Conservation (phyloP, 352 stramenopile species). For the Phytopythium boreale region DNA sequence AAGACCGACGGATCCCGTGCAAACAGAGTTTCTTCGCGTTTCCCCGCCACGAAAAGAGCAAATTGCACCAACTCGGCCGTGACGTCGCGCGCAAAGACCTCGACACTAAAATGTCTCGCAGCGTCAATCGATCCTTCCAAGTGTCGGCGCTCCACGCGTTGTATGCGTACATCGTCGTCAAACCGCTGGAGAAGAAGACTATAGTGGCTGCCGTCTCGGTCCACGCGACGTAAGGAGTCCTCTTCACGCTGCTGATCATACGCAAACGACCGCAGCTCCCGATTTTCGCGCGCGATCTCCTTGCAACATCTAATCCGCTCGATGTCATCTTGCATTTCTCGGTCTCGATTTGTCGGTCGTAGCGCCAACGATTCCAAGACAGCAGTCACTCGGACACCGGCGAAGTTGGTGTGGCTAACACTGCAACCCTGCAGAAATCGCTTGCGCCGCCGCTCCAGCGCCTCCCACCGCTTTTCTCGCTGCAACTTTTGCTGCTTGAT, state of each 20-base stretch:
- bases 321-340: slow-evolving; percentile 30
- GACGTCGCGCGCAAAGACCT: slow-evolving; percentile 35
- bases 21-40: slow-evolving; percentile 47
- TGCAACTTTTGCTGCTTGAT: slow-evolving; percentile 55
- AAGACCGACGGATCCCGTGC: slow-evolving; percentile 34
- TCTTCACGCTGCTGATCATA: slow-evolving; percentile 50
- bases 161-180: slow-evolving; percentile 56
- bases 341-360: slow-evolving; percentile 49
- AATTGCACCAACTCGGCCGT: slow-evolving; percentile 60
- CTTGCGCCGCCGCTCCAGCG: slow-evolving; percentile 45
- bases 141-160: slow-evolving; percentile 30
- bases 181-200: slow-evolving; percentile 56
- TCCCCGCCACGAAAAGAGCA: slow-evolving; percentile 41
- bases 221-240: slow-evolving; percentile 39
- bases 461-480: slow-evolving; percentile 51
- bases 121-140: slow-evolving; percentile 29
- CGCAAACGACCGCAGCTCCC: slow-evolving; percentile 33
- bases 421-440: slow-evolving; percentile 61
- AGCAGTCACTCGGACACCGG: slow-evolving; percentile 19
- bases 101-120: slow-evolving; percentile 35
- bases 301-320: slow-evolving; percentile 66
- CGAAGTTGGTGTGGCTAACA: slow-evolving; percentile 27
- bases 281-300: slow-evolving; percentile 60
- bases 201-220: slow-evolving; percentile 51
- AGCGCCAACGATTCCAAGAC: slow-evolving; percentile 42